Percentiles rank a stretch among this genome's conserved stretches.
Conservation (phyloP, 116 monocot genomes). For the Papilionanthe hybrid region DNA sequence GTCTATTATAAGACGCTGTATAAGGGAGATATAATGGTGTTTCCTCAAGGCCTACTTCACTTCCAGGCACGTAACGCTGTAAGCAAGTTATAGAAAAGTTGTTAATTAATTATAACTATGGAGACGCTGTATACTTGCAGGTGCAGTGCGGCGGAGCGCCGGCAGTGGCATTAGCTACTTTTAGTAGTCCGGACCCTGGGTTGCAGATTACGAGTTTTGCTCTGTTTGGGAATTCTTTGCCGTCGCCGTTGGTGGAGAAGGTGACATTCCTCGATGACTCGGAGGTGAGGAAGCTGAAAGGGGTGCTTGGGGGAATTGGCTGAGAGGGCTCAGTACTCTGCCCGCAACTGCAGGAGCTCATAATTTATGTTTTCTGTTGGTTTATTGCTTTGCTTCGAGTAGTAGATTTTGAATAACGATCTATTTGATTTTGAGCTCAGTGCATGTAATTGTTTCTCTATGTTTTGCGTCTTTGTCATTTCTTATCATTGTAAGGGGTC, state of each 20-base stretch:
- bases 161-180: constrained; percentile 23
- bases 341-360: no score
- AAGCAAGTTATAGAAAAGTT: no score
- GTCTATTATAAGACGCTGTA: constrained; percentile 19
- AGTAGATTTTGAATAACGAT: no score
- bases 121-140: no score
- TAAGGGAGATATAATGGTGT: constrained; percentile 31
- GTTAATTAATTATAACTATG: no score
- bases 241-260: constrained; percentile 34
- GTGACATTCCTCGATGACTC: constrained; percentile 51
- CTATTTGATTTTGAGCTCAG: no score
- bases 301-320: constrained; percentile 34
- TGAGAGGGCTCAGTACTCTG: not conserved
- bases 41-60: constrained; percentile 37
- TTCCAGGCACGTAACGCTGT: constrained; percentile 14
- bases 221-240: constrained; percentile 37
- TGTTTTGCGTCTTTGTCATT: no score
- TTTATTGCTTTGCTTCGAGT: no score
- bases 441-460: no score
- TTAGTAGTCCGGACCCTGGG: constrained; percentile 34
- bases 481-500: no score
- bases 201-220: constrained; percentile 26
- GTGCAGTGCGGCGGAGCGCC: not conserved
- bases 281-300: constrained; percentile 65
- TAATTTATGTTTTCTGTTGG: no score